Evolutionary conservation across 2,329 filamentous ascomycete genomes (phyloP), one percentile per base, ranked within the genome.

Genomic region (Paracoccidioides brasiliensis): DNA sequence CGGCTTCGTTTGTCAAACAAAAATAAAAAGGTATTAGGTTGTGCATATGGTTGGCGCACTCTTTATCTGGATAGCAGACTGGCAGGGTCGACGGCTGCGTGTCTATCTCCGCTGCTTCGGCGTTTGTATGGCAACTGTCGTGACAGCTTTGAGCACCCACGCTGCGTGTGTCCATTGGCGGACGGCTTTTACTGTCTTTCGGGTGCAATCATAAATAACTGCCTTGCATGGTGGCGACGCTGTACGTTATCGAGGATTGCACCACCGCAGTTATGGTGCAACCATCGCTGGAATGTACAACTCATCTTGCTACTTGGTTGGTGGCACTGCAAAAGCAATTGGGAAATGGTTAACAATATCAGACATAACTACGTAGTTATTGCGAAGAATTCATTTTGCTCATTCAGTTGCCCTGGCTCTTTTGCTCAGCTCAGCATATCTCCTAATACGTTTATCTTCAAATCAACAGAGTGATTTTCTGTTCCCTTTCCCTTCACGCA

Each of bases 51-150:
- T 61, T 7, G 73, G 68, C 7, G 71, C 72, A 1, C 62, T 74
- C 1, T 74, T 76, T 57, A 66, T 69, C 30, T 75, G 72, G 69
- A 63, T 73, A 46, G 67, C 72, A 41, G 76, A 78, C 56, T 74
- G 70, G 67, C 66, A 70, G 7, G 76, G 76, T 1, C 68, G 75
- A 22, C 71, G 67, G 3, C 66, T 67, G 56, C 70, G 71, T 15
- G 72, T 78, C 32, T 73, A 70, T 56, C 67, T 75, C 42, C 76
- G 70, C 1, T 67, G 69, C 10, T 38, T 59, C 4, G 51, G 66
- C 3, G 64, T 67, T 41, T 65, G 67, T 30, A 50, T 63, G 3
- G 64, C 63, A 14, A 61, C 65, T 0, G 61, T 64, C 32, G 12
- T 67, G 5, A 63, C 67, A 52, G 56, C 61, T 3, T 44, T 65